phyloP scores from a whole-genome alignment of 345 rosid genomes.

The Salix viminalis region DNA sequence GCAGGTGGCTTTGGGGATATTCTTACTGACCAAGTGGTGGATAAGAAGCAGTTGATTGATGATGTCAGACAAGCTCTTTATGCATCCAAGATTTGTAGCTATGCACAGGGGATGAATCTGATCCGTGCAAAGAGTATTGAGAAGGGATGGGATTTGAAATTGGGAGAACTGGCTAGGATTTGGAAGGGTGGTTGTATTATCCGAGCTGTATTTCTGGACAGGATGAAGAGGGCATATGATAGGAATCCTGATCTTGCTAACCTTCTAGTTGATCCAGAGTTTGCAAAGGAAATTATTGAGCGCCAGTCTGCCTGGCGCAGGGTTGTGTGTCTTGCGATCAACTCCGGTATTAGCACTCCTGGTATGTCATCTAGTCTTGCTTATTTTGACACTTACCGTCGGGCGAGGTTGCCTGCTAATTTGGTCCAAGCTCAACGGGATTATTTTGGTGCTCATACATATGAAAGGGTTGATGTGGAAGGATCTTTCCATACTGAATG shows the following conservation, averaged over 20 bases:
- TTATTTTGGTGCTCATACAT: conserved; percentile 96
- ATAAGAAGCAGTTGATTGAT: conserved; percentile 72
- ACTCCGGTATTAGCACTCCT: conserved; percentile 85
- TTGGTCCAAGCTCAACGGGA: conserved; percentile 96
- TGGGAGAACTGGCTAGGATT: conserved; percentile 96
- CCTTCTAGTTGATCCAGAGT: conserved; percentile 93
- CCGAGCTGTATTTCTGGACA: conserved; percentile 81
- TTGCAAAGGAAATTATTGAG: conserved; percentile 85
- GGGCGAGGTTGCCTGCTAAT: conserved; percentile 84
- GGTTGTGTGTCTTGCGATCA: conserved; percentile 79
- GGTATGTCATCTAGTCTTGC: conserved; percentile 98
- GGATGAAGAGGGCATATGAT: conserved; percentile 96
- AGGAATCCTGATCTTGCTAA: conserved; percentile 79
- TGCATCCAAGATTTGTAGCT: conserved; percentile 92
- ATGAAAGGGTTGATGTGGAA: conserved; percentile 82
- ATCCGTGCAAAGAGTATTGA: conserved; percentile 86
- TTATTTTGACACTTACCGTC: conserved; percentile 80
- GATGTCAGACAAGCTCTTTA: conserved; percentile 91
- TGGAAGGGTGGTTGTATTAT: conserved; percentile 99
- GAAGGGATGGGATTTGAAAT: conserved; percentile 76
- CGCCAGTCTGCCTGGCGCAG: conserved; percentile 95
- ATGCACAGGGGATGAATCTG: conserved; percentile 97
- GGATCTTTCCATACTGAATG: conserved; percentile 97
- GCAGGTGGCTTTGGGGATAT: conserved; percentile 68
- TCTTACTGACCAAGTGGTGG: conserved; percentile 54